Percentiles rank a stretch among this genome's conserved stretches.
phyloP scores from a whole-genome alignment of 2,329 filamentous ascomycete species.

The Hypomyces perniciosus region DNA sequence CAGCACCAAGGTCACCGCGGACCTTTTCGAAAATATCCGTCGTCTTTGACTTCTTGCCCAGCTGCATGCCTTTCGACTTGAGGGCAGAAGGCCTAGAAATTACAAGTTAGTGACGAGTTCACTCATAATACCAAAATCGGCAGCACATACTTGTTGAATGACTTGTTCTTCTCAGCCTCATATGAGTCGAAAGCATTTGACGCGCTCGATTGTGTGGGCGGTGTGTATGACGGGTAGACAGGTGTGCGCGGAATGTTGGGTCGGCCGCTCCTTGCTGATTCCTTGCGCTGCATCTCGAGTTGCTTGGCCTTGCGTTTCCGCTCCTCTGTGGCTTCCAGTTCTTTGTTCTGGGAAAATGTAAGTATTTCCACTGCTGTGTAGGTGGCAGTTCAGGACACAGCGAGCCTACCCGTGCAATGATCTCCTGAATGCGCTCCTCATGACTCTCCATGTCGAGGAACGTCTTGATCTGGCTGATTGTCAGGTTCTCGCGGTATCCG shows the following conservation, averaged over 20 bases:
- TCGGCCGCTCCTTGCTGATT: slow-evolving; percentile 73
- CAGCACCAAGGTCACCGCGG: slow-evolving; percentile 81
- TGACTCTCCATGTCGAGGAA: slow-evolving; percentile 99
- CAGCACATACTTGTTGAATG: slow-evolving; percentile 63
- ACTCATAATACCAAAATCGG: not conserved
- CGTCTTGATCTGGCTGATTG: slow-evolving; percentile 95
- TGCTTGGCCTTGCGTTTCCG: slow-evolving; percentile 98
- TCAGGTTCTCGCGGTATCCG: slow-evolving; percentile 93
- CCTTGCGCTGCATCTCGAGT: slow-evolving; percentile 97
- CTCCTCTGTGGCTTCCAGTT: slow-evolving; percentile 95
- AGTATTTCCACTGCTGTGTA: slow-evolving; percentile 15
- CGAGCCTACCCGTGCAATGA: slow-evolving; percentile 72
- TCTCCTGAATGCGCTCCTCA: slow-evolving; percentile 97
- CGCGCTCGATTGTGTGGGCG: slow-evolving; percentile 65
- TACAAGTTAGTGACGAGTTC: slow-evolving; percentile 11
- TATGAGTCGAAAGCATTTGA: slow-evolving; percentile 88
- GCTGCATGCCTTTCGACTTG: slow-evolving; percentile 96
- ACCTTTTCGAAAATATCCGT: slow-evolving; percentile 97
- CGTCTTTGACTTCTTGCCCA: slow-evolving; percentile 97
- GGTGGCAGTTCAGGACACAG: not conserved
- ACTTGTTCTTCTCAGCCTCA: slow-evolving; percentile 95
- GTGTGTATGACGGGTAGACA: slow-evolving; percentile 82
- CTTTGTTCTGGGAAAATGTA: slow-evolving; percentile 69
- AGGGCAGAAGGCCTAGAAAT: slow-evolving; percentile 52
- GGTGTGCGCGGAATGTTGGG: slow-evolving; percentile 64